Base-by-base conservation (phyloP, 2,329 filamentous ascomycete genomes). In the Ilyonectria mors-panacis region DNA sequence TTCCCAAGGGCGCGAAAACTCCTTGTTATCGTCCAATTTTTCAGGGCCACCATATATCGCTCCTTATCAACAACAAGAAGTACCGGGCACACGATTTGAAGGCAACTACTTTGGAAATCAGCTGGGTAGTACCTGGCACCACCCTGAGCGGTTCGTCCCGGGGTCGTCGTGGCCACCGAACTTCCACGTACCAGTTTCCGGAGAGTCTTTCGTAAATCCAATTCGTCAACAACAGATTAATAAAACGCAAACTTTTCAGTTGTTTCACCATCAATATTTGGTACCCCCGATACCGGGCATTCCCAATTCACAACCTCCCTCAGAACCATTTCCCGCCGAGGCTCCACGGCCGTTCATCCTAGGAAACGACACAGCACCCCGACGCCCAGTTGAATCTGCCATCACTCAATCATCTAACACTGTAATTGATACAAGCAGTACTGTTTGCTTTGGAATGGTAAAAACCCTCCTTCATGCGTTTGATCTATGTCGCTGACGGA, bases 391-490 rank as follows among this genome's bases (percentile, higher is more conserved):
- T 6, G 9, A 7, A 1, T 15, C 28, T 2, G 6, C 47, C 19
- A 6, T 13, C 9, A 8, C n/a, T 9, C 6, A 51, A 15, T 3
- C 8, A 19, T 7, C 5, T 6, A 47, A 33, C 6, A 30, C 15
- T 50, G 15, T 1, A 30, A 30, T 44, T 33, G 33, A 44, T 8
- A 17, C 35, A 23, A 19, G 28, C 9, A 42, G 6, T 3, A 48
- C 10, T 6, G 66, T 69, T 1, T 71, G 70, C 26, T 71, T 71
- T 23, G 68, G 70, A 0, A 71, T 60, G 66, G 70, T 71, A 21
- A 60, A 17, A 15, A 3, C 8, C 37, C n/a, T 42, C 9, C 12
- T 10, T 10, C 21, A 26, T 12, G 4, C 8, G 8, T 17, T n/a
- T 17, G 26, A 28, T 6, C 7, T 15, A 15, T 30, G 26, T 10